Evolutionary conservation across 2,329 filamentous ascomycete genomes (phyloP).

Genomic region (Clathrospora elynae): DNA sequence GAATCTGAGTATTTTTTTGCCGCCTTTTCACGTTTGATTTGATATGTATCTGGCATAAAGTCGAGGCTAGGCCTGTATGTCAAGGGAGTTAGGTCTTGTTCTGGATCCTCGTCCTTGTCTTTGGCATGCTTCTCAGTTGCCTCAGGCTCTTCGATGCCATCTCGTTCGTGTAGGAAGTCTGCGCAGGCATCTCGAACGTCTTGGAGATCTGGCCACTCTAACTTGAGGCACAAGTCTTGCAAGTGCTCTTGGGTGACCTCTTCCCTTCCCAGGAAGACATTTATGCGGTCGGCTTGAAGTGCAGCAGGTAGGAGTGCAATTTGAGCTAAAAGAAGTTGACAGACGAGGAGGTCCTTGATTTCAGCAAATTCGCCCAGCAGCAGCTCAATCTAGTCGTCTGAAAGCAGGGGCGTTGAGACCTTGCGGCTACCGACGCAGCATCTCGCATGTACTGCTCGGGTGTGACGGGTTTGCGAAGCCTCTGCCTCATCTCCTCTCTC

Average conservation of each 20-base stretch:
- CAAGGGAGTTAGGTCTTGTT: background rate
- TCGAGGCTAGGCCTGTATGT: background rate
- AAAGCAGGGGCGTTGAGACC: constrained; percentile 47
- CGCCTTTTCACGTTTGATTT: constrained; percentile 43
- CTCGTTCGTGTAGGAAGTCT: constrained; percentile 52
- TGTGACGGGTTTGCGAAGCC: constrained; percentile 51
- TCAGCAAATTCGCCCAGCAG: constrained; percentile 55
- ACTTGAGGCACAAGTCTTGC: constrained; percentile 55
- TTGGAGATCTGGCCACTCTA: constrained; percentile 56
- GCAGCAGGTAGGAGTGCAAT: constrained; percentile 54
- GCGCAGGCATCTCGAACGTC: constrained; percentile 59
- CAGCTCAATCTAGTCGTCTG: constrained; percentile 52
- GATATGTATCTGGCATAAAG: constrained; percentile 29
- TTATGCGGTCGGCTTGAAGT: constrained; percentile 51
- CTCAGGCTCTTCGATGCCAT: constrained; percentile 44
- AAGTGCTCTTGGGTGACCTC: constrained; percentile 53
- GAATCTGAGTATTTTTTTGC: constrained; percentile 22
- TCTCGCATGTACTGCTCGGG: constrained; percentile 43
- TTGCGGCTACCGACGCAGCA: constrained; percentile 26
- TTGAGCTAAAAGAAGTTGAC: constrained; percentile 54
- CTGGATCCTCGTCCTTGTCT: constrained; percentile 16
- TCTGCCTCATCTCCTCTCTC: constrained; percentile 47
- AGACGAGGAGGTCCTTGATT: constrained; percentile 58
- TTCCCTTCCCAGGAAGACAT: constrained; percentile 53
- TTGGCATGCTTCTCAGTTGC: constrained; percentile 30